These are phyloP conservation scores for Trypanosoma avium DNA, from an alignment of 208 protist genomes.

Conservation along the genomic window DNA sequence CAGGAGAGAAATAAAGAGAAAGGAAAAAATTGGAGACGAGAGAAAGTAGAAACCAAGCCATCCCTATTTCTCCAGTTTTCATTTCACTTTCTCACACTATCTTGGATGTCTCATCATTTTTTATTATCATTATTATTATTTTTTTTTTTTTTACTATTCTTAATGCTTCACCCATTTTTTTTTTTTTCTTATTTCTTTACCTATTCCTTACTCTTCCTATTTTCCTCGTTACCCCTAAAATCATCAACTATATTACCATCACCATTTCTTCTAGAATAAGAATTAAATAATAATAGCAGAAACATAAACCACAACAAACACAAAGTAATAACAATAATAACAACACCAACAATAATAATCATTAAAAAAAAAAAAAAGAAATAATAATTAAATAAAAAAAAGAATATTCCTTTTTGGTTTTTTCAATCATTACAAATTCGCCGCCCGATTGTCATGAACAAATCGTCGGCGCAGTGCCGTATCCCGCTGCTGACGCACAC, in stretches of 20 bases:
- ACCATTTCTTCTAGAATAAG: background rate
- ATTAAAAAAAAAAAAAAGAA: too few relatives aligned
- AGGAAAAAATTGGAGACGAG: too few relatives aligned
- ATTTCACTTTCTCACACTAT: background rate
- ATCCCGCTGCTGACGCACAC: conserved; percentile 77
- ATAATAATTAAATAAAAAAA: too few relatives aligned
- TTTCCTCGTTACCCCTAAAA: background rate
- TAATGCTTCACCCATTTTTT: conserved; percentile 1
- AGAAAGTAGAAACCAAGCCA: too few relatives aligned
- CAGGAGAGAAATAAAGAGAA: conserved; percentile 20
- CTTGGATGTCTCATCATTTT: background rate
- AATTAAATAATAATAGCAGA: too few relatives aligned
- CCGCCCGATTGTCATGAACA: conserved; percentile 54
- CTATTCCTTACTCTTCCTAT: background rate
- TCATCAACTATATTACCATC: background rate
- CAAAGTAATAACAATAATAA: background rate
- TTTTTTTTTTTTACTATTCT: background rate
- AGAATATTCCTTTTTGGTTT: conserved; percentile 1
- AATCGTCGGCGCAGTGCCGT: conserved; percentile 79
- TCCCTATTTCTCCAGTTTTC: background rate
- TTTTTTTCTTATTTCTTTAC: background rate
- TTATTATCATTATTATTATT: background rate
- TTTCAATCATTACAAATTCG: conserved; percentile 23
- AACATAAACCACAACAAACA: too few relatives aligned
- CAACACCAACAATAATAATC: too few relatives aligned